Evolutionary conservation across 2,329 filamentous ascomycete species (phyloP), one percentile per base, ranked within the genome.

Genomic region (Ilyonectria robusta): DNA sequence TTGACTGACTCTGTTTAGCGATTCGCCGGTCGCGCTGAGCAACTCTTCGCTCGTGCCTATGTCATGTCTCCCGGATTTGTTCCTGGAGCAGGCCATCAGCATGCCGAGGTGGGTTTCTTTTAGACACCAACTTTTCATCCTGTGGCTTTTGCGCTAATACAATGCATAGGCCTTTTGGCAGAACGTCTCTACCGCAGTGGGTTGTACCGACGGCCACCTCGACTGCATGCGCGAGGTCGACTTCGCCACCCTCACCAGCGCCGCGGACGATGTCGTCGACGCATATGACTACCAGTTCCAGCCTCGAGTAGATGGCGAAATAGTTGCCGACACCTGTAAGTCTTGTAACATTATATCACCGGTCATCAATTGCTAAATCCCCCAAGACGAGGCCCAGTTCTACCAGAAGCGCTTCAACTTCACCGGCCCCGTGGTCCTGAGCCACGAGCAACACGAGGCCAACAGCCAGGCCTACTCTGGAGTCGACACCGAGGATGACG

Each of bases 361-460:
- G 6, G 26, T 35, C 3, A 11, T 42, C 19, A 4, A 47, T 48
- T 8, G 13, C 48, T 61, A 26, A 61, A 2, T 2, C 8, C 2
- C 3, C 10, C 10, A 6, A 61, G 59, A 61, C 17, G 59, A 61
- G 48, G 59, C 59, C n/a, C 59, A 61, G 23, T 61, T 61, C 48
- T 61, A 61, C 48, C 59, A 61, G n/a, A 61, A 61, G 37, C 48
- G 59, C 33, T 61, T 61, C 37, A 61, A 61, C 59, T 61, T 61
- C 4, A 19, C 6, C 9, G 59, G 59, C 9, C 37, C 48, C 10
- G 48, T 54, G n/a, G 37, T 61, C 29, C 48, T 61, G 8, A 61
- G 13, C 26, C 59, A 61, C 50, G 48, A 61, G 37, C 59, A 61
- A 19, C 59, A 61, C 21, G 48, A 61, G 29, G 59, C 59, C 37